Evolutionary conservation across 768 basidiomycete species (phyloP), one percentile per base, ranked within the genome.

Genomic region (Rhizopogon sp.): DNA sequence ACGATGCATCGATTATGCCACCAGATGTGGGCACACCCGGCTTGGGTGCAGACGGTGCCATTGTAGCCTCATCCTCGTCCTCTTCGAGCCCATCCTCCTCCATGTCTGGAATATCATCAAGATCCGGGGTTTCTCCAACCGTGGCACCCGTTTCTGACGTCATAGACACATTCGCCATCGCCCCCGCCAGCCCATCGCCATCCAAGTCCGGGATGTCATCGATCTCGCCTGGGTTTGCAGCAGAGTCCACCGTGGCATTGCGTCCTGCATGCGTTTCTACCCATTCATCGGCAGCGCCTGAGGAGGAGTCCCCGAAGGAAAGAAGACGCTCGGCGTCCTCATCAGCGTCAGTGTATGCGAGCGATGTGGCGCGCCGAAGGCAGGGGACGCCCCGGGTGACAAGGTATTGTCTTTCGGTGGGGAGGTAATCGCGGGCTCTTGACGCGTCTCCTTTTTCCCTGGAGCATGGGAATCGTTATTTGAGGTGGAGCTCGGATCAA

Each of bases 51-150:
- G 85, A 87, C 43, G 85, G 82, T 22, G 78, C 81, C 41, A 84
- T 86, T 46, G 90, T 86, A 10, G 91, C 93, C 60, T 92, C 93
- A 56, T 98, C 95, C 33, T 84, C 89, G 10, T 82, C 93, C 62
- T 88, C 95, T 60, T 88, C 87, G 39, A 95, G 78, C 59, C 83
- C 82, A n/a, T 93, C 94, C 64, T 94, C 93, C 69, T 97, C 94
- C 93, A 99, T 97, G 74, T 98, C 97, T 5, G 97, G 97, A 53
- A 98, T 98, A 70, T 98, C 94, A 67, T 96, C 94, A 62, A 98
- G 78, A 76, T 98, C 87, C 28, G 93, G 93, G n/a, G 88, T 92
- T 58, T 86, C 87, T 22, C 69, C 69, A 29, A 58, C 63, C 43
- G 67, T 69, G 25, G 65, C 70, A 3, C 65, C 71, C 10, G 72